Conservation (phyloP, 352 stramenopile genomes). For the Phytophthora quininea region DNA sequence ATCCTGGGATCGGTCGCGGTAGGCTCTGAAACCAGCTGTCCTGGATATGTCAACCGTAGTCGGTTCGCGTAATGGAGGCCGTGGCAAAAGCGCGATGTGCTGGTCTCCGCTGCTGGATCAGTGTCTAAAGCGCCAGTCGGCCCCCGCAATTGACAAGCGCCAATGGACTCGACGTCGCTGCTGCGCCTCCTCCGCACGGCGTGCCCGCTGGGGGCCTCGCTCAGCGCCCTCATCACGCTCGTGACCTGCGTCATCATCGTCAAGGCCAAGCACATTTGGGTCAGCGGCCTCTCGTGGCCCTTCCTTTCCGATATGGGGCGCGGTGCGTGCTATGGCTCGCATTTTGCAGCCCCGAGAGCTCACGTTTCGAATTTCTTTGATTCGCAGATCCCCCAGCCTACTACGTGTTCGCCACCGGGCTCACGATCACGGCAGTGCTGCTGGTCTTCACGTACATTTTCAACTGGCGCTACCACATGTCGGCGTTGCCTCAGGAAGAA, state of each 20-base stretch:
- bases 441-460: slow-evolving; percentile 57
- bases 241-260: slow-evolving; percentile 64
- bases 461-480: slow-evolving; percentile 56
- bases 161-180: slow-evolving; percentile 29
- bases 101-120: slow-evolving; percentile 11
- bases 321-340: slow-evolving; percentile 26
- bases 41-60: background rate
- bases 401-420: slow-evolving; percentile 64
- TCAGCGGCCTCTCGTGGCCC: slow-evolving; percentile 58
- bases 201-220: slow-evolving; percentile 45
- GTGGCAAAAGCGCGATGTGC: background rate
- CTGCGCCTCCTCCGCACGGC: slow-evolving; percentile 32
- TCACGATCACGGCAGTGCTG: slow-evolving; percentile 49
- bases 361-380: background rate
- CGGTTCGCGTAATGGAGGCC: background rate
- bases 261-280: slow-evolving; percentile 58
- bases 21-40: background rate
- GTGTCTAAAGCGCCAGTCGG: slow-evolving; percentile 12
- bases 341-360: background rate
- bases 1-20: background rate
- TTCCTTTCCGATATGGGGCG: slow-evolving; percentile 72
- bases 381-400: slow-evolving; percentile 50
- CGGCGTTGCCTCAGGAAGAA: slow-evolving; percentile 32
- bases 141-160: slow-evolving; percentile 4
- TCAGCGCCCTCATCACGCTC: slow-evolving; percentile 50